phyloP scores from a whole-genome alignment of 129 eudicot genomes.

The Artemisia annua region DNA sequence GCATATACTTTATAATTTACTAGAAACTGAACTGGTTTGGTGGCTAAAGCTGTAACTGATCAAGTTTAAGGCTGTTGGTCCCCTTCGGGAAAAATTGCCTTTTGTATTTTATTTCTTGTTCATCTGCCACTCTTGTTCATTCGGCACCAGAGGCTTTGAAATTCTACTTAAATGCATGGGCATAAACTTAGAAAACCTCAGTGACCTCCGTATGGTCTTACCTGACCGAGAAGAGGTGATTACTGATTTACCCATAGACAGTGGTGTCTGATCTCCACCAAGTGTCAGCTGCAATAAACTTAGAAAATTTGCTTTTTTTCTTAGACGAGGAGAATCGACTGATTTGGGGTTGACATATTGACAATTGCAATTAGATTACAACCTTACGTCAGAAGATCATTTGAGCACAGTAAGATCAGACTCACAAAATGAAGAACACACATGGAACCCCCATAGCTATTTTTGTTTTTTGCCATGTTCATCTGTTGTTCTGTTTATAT shows the following conservation, averaged over 20 bases:
- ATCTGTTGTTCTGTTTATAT: not conserved
- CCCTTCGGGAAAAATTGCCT: too few species aligned
- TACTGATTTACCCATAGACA: slow-evolving; percentile 78
- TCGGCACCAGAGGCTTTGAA: too few species aligned
- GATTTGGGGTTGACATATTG: slow-evolving; percentile 71
- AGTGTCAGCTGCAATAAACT: slow-evolving; percentile 62
- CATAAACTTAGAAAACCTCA: slow-evolving; percentile 52
- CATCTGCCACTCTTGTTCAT: too few species aligned
- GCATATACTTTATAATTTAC: too few species aligned
- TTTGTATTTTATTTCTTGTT: too few species aligned
- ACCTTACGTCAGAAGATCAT: slow-evolving; percentile 5
- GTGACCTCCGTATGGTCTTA: slow-evolving; percentile 71
- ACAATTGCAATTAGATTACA: slow-evolving; percentile 48
- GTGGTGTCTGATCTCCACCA: slow-evolving; percentile 63
- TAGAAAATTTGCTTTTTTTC: slow-evolving; percentile 71
- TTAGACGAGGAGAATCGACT: slow-evolving; percentile 69
- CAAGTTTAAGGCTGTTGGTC: too few species aligned
- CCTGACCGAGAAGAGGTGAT: slow-evolving; percentile 66
- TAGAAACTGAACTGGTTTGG: too few species aligned
- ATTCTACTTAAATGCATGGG: slow-evolving; percentile 27
- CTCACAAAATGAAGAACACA: not conserved
- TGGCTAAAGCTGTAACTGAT: too few species aligned
- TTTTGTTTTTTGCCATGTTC: not conserved
- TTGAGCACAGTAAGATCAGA: slow-evolving; percentile 1
- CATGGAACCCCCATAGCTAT: too few species aligned